phyloP scores from a whole-genome alignment of 2,329 filamentous ascomycete genomes.

The Claviceps spartinae region DNA sequence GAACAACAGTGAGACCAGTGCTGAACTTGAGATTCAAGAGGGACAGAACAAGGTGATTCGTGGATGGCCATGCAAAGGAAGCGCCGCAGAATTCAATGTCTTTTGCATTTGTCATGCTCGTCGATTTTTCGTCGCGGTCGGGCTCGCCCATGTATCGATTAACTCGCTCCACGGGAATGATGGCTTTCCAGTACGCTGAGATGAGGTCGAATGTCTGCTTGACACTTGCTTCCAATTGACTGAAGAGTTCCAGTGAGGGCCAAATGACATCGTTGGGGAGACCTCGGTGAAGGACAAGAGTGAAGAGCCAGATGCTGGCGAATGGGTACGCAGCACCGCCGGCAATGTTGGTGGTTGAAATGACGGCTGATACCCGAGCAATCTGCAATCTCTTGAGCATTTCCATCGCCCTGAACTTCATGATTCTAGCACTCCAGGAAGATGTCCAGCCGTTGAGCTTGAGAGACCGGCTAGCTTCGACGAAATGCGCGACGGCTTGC shows the following conservation, averaged over 20 bases:
- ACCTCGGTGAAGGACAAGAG: conserved; percentile 51
- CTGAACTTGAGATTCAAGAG: conserved; percentile 32
- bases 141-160: conserved; percentile 80
- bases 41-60: conserved; percentile 35
- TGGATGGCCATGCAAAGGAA: conserved; percentile 69
- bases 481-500: conserved; percentile 71
- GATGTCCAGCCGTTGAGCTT: conserved; percentile 28
- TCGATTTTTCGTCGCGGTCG: conserved; percentile 47
- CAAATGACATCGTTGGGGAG: conserved; percentile 75
- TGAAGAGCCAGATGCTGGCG: conserved; percentile 70
- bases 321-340: conserved; percentile 67
- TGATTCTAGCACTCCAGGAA: conserved; percentile 22
- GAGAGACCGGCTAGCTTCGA: conserved; percentile 66
- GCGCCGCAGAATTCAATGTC: conserved; percentile 47
- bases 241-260: conserved; percentile 70
- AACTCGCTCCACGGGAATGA: conserved; percentile 69
- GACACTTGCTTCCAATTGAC: conserved; percentile 58
- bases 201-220: conserved; percentile 64
- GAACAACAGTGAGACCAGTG: conserved; percentile 39
- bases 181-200: conserved; percentile 65
- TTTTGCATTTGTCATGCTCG: conserved; percentile 17
- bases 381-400: conserved; percentile 25
- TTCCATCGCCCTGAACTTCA: conserved; percentile 21
- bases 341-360: conserved; percentile 56
- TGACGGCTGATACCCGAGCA: conserved; percentile 27